These are phyloP conservation scores for Cyberlindnera mrakii DNA, from an alignment of 805 yeast genomes.

Conservation along the genomic window DNA sequence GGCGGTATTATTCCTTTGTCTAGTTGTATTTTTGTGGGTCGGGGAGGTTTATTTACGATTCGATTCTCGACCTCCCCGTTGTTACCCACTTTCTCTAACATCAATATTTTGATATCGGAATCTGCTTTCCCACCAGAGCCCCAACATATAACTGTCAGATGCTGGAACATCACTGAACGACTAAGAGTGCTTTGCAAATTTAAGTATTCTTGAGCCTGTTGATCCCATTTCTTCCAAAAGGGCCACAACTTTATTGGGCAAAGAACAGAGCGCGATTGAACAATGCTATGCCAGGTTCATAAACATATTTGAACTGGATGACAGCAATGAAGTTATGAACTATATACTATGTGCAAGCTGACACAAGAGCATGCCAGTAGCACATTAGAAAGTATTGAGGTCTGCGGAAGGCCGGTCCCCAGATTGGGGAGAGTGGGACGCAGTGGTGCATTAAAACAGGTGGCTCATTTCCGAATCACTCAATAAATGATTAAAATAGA, in stretches of 20 bases:
- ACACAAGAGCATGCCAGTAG: background rate
- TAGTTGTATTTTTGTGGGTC: too few relatives aligned
- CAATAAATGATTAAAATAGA: too few relatives aligned
- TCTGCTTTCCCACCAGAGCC: background rate
- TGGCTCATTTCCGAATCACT: too few relatives aligned
- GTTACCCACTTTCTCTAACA: too few relatives aligned
- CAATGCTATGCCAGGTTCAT: background rate
- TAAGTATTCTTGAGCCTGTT: background rate
- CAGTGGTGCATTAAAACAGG: too few relatives aligned
- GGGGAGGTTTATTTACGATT: too few relatives aligned
- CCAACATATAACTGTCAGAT: background rate
- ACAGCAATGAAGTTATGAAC: background rate
- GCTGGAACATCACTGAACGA: background rate
- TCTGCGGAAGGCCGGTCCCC: background rate
- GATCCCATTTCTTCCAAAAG: background rate
- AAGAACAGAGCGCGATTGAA: background rate
- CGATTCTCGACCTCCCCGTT: too few relatives aligned
- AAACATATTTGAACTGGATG: background rate
- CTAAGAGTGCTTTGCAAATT: background rate
- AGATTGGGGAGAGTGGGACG: too few relatives aligned
- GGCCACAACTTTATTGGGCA: background rate
- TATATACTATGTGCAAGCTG: background rate
- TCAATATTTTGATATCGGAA: too few relatives aligned
- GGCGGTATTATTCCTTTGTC: too few relatives aligned
- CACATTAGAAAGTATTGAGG: background rate